Conservation (phyloP, 371 early-diverging fungal species). For the Amoeboaphelidium occidentale region DNA sequence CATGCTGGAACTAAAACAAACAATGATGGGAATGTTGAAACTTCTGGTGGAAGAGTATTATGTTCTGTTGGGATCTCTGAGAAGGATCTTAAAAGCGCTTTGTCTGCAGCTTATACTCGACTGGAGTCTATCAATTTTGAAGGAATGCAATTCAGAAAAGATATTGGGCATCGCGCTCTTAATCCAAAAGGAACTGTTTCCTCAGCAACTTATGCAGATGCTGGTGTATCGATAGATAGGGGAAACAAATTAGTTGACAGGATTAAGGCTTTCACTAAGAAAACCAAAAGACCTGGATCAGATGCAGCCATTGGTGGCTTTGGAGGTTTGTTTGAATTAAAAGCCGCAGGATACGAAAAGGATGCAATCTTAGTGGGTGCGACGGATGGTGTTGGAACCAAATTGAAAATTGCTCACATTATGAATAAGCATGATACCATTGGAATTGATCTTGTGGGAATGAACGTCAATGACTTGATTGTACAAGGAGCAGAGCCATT, state of each 20-base stretch:
- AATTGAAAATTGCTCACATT: constrained; percentile 78
- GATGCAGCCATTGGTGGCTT: constrained; percentile 94
- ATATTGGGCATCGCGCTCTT: constrained; percentile 60
- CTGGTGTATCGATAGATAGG: constrained; percentile 85
- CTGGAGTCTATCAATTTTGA: constrained; percentile 48
- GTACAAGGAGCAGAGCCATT: constrained; percentile 97
- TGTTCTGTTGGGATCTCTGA: constrained; percentile 57
- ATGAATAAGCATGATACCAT: constrained; percentile 66
- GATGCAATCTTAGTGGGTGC: constrained; percentile 84
- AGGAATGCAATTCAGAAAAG: constrained; percentile 54
- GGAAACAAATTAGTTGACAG: constrained; percentile 79
- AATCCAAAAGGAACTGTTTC: constrained; percentile 3
- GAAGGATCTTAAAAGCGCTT: constrained; percentile 35
- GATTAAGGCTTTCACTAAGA: constrained; percentile 79
- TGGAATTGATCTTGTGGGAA: constrained; percentile 83
- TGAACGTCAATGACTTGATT: constrained; percentile 93
- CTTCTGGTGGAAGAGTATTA: constrained; percentile 86
- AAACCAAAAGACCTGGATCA: constrained; percentile 66
- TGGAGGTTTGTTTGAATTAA: constrained; percentile 86
- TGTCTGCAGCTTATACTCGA: constrained; percentile 43
- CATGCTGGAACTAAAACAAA: constrained; percentile 65
- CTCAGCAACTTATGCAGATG: constrained; percentile 59
- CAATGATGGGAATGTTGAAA: constrained; percentile 30
- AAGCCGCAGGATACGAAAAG: constrained; percentile 47
- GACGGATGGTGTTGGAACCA: constrained; percentile 96